A percentile compares a stretch with the other conserved stretches of the same genome.
phyloP scores from a whole-genome alignment of 2,329 filamentous ascomycete genomes.

The Paecilomyces sp. region DNA sequence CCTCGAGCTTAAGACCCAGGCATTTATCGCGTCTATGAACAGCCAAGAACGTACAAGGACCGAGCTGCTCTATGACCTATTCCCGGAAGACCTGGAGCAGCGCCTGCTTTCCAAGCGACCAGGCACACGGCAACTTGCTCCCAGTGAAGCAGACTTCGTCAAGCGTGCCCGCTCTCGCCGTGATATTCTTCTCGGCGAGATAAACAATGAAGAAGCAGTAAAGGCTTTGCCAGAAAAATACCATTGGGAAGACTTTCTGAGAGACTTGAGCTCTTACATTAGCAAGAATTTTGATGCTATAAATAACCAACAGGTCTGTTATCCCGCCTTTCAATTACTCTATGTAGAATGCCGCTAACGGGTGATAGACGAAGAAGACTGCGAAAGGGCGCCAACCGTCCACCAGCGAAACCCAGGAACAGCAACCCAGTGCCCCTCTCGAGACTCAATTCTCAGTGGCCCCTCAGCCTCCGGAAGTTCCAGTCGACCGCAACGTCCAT shows the following conservation, averaged over 20 bases:
- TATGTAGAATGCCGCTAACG: constrained; percentile 11
- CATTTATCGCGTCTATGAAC: constrained; percentile 56
- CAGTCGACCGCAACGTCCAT: constrained; percentile 32
- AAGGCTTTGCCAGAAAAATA: constrained; percentile 51
- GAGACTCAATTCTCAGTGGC: constrained; percentile 36
- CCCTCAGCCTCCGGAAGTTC: constrained; percentile 31
- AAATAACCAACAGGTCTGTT: constrained; percentile 39
- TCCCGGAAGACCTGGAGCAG: constrained; percentile 51
- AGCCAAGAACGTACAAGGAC: constrained; percentile 49
- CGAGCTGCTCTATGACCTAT: constrained; percentile 53
- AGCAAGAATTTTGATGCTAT: constrained; percentile 51
- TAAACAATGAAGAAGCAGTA: constrained; percentile 44
- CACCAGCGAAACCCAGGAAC: constrained; percentile 29
- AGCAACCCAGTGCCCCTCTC: constrained; percentile 26
- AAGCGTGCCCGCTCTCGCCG: constrained; percentile 47
- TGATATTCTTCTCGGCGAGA: constrained; percentile 49
- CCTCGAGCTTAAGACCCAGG: constrained; percentile 60
- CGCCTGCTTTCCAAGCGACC: constrained; percentile 49
- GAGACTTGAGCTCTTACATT: constrained; percentile 52
- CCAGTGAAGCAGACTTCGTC: constrained; percentile 55
- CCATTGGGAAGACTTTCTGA: constrained; percentile 57
- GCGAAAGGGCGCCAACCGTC: constrained; percentile 30
- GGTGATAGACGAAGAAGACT: constrained; percentile 28
- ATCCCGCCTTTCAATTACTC: neutral
- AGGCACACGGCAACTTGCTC: constrained; percentile 47